phyloP scores from a whole-genome alignment of 176 grass and related monocot genomes.

The Oryza australiensis region DNA sequence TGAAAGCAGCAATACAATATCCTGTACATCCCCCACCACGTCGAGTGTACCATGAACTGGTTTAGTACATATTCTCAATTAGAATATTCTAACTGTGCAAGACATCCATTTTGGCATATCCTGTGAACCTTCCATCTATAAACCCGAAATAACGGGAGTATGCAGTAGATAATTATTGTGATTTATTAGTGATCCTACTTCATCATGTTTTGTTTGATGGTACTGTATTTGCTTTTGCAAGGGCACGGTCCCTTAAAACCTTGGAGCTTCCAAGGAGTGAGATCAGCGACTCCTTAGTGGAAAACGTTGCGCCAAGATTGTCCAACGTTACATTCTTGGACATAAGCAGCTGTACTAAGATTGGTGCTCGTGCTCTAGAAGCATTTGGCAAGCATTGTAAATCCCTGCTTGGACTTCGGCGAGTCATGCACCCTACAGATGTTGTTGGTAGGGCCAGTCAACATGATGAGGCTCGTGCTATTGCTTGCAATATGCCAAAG shows the following conservation, averaged over 20 bases:
- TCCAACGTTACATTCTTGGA: slow-evolving; percentile 79
- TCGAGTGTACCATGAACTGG: neutral
- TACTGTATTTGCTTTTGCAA: slow-evolving; percentile 26
- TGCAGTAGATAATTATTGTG: neutral
- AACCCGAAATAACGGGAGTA: neutral
- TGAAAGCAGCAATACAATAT: slow-evolving; percentile 1
- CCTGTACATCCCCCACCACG: neutral
- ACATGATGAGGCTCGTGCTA: slow-evolving; percentile 83
- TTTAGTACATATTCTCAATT: neutral
- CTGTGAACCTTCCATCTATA: neutral
- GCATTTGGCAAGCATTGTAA: slow-evolving; percentile 84
- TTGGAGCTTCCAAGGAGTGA: slow-evolving; percentile 90
- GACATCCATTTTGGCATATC: neutral
- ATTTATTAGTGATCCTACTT: neutral
- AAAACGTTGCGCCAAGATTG: slow-evolving; percentile 60
- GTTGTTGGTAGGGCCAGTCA: slow-evolving; percentile 70
- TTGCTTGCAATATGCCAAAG: slow-evolving; percentile 79
- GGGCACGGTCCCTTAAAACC: slow-evolving; percentile 61
- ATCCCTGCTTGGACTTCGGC: slow-evolving; percentile 60
- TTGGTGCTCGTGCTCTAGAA: slow-evolving; percentile 69
- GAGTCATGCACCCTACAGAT: slow-evolving; percentile 86
- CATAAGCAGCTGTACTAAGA: slow-evolving; percentile 86
- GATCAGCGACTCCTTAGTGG: slow-evolving; percentile 81
- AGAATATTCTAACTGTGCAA: neutral
- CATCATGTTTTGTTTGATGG: slow-evolving; percentile 5